These are phyloP conservation scores for Fusarium sp. DNA, from an alignment of 2,329 filamentous ascomycete genomes.

Conservation along the genomic window DNA sequence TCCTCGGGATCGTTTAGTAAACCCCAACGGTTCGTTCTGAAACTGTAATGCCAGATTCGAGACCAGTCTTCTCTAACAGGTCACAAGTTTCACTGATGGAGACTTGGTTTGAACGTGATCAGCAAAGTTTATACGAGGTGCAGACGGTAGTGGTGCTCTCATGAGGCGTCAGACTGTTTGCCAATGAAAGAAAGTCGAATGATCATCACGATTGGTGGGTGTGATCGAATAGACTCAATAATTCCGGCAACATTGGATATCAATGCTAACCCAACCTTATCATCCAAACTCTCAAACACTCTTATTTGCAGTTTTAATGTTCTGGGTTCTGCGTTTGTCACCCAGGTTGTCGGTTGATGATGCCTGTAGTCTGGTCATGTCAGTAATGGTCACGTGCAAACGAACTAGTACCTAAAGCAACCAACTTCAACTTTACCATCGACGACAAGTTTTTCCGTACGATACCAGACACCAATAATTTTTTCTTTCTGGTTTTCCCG, in stretches of 20 bases:
- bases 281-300: background rate
- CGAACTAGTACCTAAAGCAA: background rate
- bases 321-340: background rate
- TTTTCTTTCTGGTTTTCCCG: background rate
- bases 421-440: conserved; percentile 1
- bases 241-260: background rate
- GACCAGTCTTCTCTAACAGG: background rate
- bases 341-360: background rate
- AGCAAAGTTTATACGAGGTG: background rate
- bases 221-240: background rate
- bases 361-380: background rate
- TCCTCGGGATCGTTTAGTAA: conserved; percentile 3
- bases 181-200: background rate
- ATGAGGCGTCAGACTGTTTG: background rate
- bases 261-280: background rate
- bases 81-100: background rate
- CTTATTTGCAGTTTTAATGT: background rate
- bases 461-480: background rate
- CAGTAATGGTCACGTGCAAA: conserved; percentile 13
- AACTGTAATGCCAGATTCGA: background rate
- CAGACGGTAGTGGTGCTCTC: background rate
- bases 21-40: conserved; percentile 16
- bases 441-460: background rate
- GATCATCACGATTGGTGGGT: background rate
- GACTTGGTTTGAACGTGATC: background rate